These are phyloP conservation scores for Boletus pseudo-olivaceus DNA, from an alignment of 768 basidiomycete genomes.

Conservation along the genomic window DNA sequence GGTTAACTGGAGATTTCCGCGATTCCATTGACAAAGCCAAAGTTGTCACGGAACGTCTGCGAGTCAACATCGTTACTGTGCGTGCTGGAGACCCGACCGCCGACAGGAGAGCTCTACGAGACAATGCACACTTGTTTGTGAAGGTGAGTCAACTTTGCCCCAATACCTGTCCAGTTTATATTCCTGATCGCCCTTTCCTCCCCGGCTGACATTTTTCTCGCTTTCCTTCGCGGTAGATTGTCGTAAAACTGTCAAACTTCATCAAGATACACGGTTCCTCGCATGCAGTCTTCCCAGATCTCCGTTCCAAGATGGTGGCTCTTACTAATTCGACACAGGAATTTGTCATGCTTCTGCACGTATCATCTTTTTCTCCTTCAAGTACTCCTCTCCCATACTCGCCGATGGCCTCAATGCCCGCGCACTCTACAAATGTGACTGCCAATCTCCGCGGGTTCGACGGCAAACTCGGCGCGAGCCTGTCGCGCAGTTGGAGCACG, in stretches of 20 bases:
- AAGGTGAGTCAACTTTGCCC: conserved; percentile 49
- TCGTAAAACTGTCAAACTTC: conserved; percentile 71
- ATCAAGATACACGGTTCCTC: conserved; percentile 61
- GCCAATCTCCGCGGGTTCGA: conserved; percentile 29
- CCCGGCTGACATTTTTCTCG: conserved; percentile 2
- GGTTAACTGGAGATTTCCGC: conserved; percentile 41
- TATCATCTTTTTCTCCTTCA: conserved; percentile 73
- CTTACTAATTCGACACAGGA: conserved; percentile 84
- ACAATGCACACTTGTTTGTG: conserved; percentile 77
- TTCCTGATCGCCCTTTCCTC: background rate
- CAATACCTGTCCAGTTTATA: background rate
- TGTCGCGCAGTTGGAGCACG: conserved; percentile 59
- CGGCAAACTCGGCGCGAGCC: conserved; percentile 49
- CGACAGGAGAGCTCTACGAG: conserved; percentile 62
- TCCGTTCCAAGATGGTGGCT: conserved; percentile 69
- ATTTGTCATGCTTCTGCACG: conserved; percentile 81
- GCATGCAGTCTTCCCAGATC: conserved; percentile 52
- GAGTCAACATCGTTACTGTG: conserved; percentile 54
- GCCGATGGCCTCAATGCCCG: conserved; percentile 42
- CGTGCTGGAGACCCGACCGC: conserved; percentile 52
- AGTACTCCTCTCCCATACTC: conserved; percentile 56
- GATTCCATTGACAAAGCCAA: conserved; percentile 61
- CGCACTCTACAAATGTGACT: conserved; percentile 10
- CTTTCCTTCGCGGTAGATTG: conserved; percentile 45
- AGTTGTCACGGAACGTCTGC: conserved; percentile 58